Conservation (phyloP, 148 eudicot species). For the Cornus suecica region DNA sequence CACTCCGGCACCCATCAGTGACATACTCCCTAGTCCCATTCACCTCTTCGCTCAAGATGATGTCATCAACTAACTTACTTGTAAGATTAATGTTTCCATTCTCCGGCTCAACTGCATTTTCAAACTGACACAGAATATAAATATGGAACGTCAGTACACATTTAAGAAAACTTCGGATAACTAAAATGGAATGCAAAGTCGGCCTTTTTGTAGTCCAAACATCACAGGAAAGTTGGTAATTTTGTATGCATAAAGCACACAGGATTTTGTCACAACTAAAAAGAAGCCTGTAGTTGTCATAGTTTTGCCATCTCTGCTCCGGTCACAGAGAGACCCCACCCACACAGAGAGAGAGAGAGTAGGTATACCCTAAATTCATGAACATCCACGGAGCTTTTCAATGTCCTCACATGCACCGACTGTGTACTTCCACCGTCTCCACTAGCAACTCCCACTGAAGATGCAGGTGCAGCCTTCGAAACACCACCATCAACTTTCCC, state of each 20-base stretch:
- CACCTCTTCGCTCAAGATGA: conserved; percentile 62
- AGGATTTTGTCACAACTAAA: not conserved
- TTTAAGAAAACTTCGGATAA: not conserved
- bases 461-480: conserved; percentile 36
- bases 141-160: not conserved
- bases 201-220: not conserved
- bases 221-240: no score
- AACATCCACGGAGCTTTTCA: conserved; percentile 14
- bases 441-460: conserved; percentile 45
- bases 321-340: not conserved
- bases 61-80: conserved; percentile 7
- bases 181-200: not conserved
- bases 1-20: conserved; percentile 26
- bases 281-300: no score
- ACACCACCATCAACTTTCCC: conserved; percentile 29
- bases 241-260: no score
- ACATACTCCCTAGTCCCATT: conserved; percentile 42
- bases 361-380: conserved; percentile 19
- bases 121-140: conserved; percentile 28
- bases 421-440: conserved; percentile 57
- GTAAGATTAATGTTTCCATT: conserved; percentile 32
- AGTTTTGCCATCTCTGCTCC: not conserved
- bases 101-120: conserved; percentile 36
- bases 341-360: not conserved
- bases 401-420: conserved; percentile 43